These are phyloP conservation scores for Pleurotus salmoneostramineus DNA, from an alignment of 768 basidiomycete genomes.

Conservation along the genomic window DNA sequence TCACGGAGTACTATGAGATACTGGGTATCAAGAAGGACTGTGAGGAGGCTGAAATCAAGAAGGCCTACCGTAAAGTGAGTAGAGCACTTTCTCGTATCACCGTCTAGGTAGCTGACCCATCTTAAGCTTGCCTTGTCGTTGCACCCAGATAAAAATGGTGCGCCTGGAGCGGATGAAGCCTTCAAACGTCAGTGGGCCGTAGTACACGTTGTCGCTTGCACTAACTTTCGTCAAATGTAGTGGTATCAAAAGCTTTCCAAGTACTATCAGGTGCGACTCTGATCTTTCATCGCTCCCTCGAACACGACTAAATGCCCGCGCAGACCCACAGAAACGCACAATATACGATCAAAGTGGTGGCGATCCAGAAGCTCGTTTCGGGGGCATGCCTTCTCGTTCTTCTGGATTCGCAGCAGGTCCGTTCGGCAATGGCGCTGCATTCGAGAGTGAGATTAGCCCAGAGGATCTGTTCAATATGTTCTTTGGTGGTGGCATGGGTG, in stretches of 20 bases:
- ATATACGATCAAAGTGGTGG: slow-evolving; percentile 79
- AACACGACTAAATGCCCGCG: background rate
- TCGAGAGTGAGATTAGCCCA: slow-evolving; percentile 83
- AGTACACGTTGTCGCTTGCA: background rate
- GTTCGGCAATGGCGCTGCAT: slow-evolving; percentile 45
- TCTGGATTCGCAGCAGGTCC: slow-evolving; percentile 46
- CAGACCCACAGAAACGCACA: slow-evolving; percentile 87
- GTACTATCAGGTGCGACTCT: slow-evolving; percentile 68
- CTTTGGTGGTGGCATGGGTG: slow-evolving; percentile 74
- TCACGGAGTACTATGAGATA: slow-evolving; percentile 93
- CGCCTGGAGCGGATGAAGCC: slow-evolving; percentile 97
- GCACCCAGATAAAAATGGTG: slow-evolving; percentile 93
- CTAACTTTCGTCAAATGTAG: slow-evolving; percentile 34
- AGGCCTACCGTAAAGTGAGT: slow-evolving; percentile 91
- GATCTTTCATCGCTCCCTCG: slow-evolving; percentile 2
- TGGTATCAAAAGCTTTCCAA: slow-evolving; percentile 98
- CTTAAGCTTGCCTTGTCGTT: slow-evolving; percentile 78
- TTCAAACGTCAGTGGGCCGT: slow-evolving; percentile 76
- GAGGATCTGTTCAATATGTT: slow-evolving; percentile 99
- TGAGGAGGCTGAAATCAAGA: slow-evolving; percentile 84
- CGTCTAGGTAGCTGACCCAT: background rate
- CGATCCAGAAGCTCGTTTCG: slow-evolving; percentile 83
- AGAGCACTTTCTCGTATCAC: background rate
- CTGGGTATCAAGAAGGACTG: slow-evolving; percentile 74
- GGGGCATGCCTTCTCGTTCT: slow-evolving; percentile 59